Evolutionary conservation across 257 asterid genomes (phyloP), one percentile per base, ranked within the genome.

Genomic region (Fraxinus cuspidata): DNA sequence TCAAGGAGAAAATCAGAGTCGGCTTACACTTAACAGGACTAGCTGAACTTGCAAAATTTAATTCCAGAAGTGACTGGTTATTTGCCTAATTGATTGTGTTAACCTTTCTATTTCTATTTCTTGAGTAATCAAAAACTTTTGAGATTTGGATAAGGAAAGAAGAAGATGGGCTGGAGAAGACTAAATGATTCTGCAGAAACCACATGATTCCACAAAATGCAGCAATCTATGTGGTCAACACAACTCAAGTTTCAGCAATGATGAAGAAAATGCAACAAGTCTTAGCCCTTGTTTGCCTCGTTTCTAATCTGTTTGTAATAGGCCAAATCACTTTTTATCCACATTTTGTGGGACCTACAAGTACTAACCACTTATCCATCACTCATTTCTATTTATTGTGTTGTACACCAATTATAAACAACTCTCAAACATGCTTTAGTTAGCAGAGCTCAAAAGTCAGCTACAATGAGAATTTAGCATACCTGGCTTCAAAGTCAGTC

Each of bases 401-500:
- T 1, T 12, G 4, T 42, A 42, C 51, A 12, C 5, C 5, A 3
- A 42, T 11, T 42, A 12, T 42, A 42, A 42, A 12, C 18, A 42
- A 42, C 51, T 12, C 51, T 18, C 51, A 11, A 42, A 42, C 18
- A 42, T 42, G 51, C 51, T 42, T 42, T 47, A 47, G 63, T 35
- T 53, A 25, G 34, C 38, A 32, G 4, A 35, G 28, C 23, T 29
- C 40, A 49, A 19, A 37, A 28, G 16, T 23, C 38, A 74, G 38
- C 70, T 71, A 72, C 27, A 53, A 74, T 37, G 63, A 77, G 75
- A 76, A 71, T 74, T 65, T 38, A 56, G 83, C 76, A 81, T 90
- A 93, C 98, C 99, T 91, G 82, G 91, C 92, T 85, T 90, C 90
- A 84, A 91, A 96, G 71, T 86, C 86, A 71, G 80, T 89, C 49